Base-by-base conservation (phyloP, 192 early-diverging fungal genomes). In the Mortierella hygrophila region DNA sequence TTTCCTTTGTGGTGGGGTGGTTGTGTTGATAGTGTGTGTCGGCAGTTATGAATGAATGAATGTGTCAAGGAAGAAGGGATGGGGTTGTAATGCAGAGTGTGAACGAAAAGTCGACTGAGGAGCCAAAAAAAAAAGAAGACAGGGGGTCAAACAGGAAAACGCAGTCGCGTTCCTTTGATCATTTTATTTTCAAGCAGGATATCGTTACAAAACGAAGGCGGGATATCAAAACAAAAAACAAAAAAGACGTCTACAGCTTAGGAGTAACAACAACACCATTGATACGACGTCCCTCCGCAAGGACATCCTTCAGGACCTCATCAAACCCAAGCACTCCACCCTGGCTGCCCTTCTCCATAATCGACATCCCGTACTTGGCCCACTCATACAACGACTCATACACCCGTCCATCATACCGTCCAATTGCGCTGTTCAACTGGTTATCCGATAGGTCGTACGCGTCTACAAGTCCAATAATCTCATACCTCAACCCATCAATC, bases 371-470 rank as follows among this genome's bases (percentile, higher is more conserved):
- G 32, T 86, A 86, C 41, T 89, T 89, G 15, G 91, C 91, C 88
- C 85, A 87, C 77, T 93, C 88, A 46, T 92, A 91, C 71, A 93
- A 94, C 71, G 93, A 88, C 78, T 93, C 94, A 84, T 95, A 96
- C 16, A 96, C 92, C 77, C 96, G 90, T 79, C 97, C 97, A 79
- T 97, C 96, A 82, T 92, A 94, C 72, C 95, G 91, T n/a, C 97
- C 97, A 21, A 97, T 88, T 8, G 97, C 96, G 75, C 95, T 95
- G 89, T 94, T 96, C 81, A 97, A 87, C 41, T 95, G 90, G 81
- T 95, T 96, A 89, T 97, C 97, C 32, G 95, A 93, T 89, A 94
- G 93, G 72, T 95, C 95, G 81, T 95, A 97, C 21, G 95, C 92
- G 81, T 97, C 97, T n/a, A 95, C 95, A n/a, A 96, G 83, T 10